Evolutionary conservation across 495 filamentous ascomycete genomes (phyloP).

Genomic region (Penicillium waksmanii): DNA sequence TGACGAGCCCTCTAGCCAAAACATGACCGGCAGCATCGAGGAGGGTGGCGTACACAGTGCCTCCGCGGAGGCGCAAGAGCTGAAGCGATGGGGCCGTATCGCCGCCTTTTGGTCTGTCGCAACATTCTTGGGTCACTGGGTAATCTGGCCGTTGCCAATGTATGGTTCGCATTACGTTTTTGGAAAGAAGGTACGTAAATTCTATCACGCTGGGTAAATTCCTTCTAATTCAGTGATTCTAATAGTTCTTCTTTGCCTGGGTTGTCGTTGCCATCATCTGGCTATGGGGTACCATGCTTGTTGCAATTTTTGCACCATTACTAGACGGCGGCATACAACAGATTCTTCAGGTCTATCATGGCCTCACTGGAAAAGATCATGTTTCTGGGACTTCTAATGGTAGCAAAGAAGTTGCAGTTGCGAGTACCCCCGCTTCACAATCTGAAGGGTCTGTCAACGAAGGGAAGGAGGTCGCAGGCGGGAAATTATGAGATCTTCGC

Average conservation of each 20-base stretch:
- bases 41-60: slow-evolving; percentile 10
- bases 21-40: slow-evolving; percentile 6
- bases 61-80: slow-evolving; percentile 25
- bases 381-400: not conserved
- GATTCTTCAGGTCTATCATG: slow-evolving; percentile 29
- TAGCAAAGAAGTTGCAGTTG: slow-evolving; percentile 1
- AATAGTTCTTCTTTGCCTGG: slow-evolving; percentile 77
- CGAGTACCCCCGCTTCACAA: slow-evolving; percentile 13
- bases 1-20: not conserved
- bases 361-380: slow-evolving; percentile 4
- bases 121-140: slow-evolving; percentile 44
- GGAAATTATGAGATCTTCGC: not conserved
- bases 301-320: slow-evolving; percentile 40
- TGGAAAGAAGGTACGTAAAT: slow-evolving; percentile 29
- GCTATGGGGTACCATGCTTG: slow-evolving; percentile 57
- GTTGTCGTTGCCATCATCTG: slow-evolving; percentile 75
- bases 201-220: not conserved
- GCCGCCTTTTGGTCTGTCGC: slow-evolving; percentile 41
- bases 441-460: slow-evolving; percentile 23
- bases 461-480: not conserved
- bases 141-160: slow-evolving; percentile 48
- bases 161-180: slow-evolving; percentile 45
- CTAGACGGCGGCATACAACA: slow-evolving; percentile 39
- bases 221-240: not conserved
- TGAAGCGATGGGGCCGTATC: slow-evolving; percentile 43